A percentile compares a stretch with the other conserved stretches of the same genome.
These are phyloP conservation scores for Chrysoporthe deuterocubensis DNA, from an alignment of 2,329 filamentous ascomycete species.

Conservation along the genomic window DNA sequence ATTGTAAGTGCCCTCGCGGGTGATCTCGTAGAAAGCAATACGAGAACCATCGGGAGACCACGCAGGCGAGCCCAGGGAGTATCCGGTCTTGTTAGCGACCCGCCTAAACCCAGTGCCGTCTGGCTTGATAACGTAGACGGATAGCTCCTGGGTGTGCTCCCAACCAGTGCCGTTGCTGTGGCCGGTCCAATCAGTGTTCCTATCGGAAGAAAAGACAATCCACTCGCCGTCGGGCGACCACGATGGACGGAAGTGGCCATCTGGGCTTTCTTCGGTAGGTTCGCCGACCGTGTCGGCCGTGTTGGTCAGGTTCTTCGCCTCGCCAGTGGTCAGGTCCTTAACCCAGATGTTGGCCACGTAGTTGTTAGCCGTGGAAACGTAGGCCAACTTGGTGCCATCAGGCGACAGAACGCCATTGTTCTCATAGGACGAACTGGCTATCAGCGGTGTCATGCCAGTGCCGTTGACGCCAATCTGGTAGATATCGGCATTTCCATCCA, in stretches of 20 bases:
- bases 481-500: constrained; percentile 46
- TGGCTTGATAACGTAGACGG: constrained; percentile 44
- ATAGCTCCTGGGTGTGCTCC: constrained; percentile 47
- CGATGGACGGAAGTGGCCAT: constrained; percentile 43
- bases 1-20: constrained; percentile 42
- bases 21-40: constrained; percentile 46
- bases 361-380: constrained; percentile 43
- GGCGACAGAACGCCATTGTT: constrained; percentile 44
- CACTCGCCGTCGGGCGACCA: constrained; percentile 48
- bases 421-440: constrained; percentile 42
- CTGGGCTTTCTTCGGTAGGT: constrained; percentile 31
- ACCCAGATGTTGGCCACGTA: constrained; percentile 47
- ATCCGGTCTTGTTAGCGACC: constrained; percentile 39
- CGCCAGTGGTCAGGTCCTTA: constrained; percentile 41
- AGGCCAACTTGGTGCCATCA: constrained; percentile 43
- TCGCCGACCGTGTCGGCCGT: constrained; percentile 31
- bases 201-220: constrained; percentile 46
- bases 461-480: constrained; percentile 44
- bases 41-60: constrained; percentile 43
- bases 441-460: constrained; percentile 39
- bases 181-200: constrained; percentile 46
- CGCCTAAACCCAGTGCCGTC: constrained; percentile 43
- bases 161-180: constrained; percentile 45
- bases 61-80: constrained; percentile 43
- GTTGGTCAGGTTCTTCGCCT: constrained; percentile 42